Evolutionary conservation across 352 stramenopile species (phyloP).

Genomic region (Phytopythium ostracodes): DNA sequence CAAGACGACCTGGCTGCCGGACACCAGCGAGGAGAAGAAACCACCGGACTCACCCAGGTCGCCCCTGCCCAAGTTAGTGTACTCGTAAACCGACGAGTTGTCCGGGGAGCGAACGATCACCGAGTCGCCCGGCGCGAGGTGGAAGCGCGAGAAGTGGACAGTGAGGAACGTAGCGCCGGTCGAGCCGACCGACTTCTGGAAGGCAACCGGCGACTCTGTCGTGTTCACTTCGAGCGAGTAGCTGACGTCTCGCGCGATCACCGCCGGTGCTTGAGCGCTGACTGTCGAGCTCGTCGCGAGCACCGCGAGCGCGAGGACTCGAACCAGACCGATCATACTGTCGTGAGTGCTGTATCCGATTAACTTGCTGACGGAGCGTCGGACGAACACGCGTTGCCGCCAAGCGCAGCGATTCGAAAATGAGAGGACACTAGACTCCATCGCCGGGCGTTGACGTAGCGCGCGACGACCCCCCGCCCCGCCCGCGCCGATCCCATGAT

Average conservation of each 20-base stretch:
- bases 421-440: neutral
- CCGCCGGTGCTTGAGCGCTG: constrained; percentile 8
- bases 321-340: neutral
- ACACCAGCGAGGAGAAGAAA: constrained; percentile 30
- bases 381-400: neutral
- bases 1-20: constrained; percentile 20
- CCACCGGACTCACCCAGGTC: constrained; percentile 22
- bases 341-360: neutral
- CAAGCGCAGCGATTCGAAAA: neutral
- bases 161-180: constrained; percentile 31
- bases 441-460: neutral
- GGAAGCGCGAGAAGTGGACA: constrained; percentile 35
- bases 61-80: constrained; percentile 23
- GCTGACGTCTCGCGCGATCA: constrained; percentile 19
- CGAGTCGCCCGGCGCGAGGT: constrained; percentile 24
- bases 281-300: constrained; percentile 1
- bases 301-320: constrained; percentile 5
- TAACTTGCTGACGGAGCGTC: neutral
- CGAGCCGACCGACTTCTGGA: constrained; percentile 14
- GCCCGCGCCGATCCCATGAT: constrained; percentile 1
- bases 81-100: constrained; percentile 16
- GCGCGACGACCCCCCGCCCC: neutral
- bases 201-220: constrained; percentile 10
- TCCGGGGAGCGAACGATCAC: constrained; percentile 21
- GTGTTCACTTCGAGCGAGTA: constrained; percentile 22